phyloP scores from a whole-genome alignment of 2,329 filamentous ascomycete genomes.

The Cytospora paraplurivora region DNA sequence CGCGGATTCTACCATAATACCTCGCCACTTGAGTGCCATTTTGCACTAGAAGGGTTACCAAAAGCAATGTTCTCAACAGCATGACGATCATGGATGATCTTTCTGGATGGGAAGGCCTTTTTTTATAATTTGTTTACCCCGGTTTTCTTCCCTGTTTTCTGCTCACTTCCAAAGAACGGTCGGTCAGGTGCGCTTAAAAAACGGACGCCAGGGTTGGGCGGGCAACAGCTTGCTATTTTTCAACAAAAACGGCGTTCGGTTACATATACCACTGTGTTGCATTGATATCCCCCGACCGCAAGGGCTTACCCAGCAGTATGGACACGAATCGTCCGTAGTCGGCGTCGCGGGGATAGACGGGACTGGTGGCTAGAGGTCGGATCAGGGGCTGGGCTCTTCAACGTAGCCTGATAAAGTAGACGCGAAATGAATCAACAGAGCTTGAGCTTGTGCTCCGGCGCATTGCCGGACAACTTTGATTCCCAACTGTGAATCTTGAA shows the following conservation, averaged over 20 bases:
- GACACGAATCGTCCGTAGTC: background rate
- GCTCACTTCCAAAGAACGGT: slow-evolving; percentile 6
- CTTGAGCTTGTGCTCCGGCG: background rate
- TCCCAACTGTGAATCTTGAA: background rate
- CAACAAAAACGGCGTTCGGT: slow-evolving; percentile 32
- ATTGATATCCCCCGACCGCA: slow-evolving; percentile 28
- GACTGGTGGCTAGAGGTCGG: slow-evolving; percentile 1
- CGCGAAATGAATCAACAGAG: slow-evolving; percentile 11
- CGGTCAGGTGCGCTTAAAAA: slow-evolving; percentile 14
- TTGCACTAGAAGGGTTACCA: slow-evolving; percentile 12
- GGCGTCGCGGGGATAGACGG: background rate
- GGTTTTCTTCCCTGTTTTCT: background rate
- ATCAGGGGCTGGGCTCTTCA: slow-evolving; percentile 26
- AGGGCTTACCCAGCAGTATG: slow-evolving; percentile 23
- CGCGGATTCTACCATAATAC: slow-evolving; percentile 18
- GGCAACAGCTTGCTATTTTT: slow-evolving; percentile 29
- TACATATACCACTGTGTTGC: slow-evolving; percentile 27
- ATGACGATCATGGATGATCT: slow-evolving; percentile 29
- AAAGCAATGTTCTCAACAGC: slow-evolving; percentile 38
- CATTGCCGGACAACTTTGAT: background rate
- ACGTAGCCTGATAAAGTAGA: slow-evolving; percentile 26
- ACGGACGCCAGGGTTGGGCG: slow-evolving; percentile 14
- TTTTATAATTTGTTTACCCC: slow-evolving; percentile 3
- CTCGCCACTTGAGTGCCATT: slow-evolving; percentile 7
- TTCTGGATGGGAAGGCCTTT: slow-evolving; percentile 15